Evolutionary conservation across 2,329 filamentous ascomycete genomes (phyloP).

Genomic region (Emmonsiellopsis sp.): DNA sequence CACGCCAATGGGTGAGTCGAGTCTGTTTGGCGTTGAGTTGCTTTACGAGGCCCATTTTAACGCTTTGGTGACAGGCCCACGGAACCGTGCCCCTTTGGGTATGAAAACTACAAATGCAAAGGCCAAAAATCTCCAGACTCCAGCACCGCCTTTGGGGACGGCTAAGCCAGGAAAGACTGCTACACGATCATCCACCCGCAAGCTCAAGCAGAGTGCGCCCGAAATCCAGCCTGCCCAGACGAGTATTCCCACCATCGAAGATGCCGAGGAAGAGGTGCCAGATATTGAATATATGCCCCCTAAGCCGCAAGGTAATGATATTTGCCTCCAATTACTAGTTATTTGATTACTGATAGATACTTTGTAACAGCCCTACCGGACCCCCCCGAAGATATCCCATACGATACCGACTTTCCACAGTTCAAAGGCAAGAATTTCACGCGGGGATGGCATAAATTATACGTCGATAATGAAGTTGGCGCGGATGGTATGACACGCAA

Average conservation of each 20-base stretch:
- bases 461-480: constrained; percentile 38
- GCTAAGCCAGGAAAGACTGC: constrained; percentile 56
- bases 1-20: constrained; percentile 67
- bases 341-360: constrained; percentile 27
- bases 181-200: constrained; percentile 51
- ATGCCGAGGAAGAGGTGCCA: constrained; percentile 42
- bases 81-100: constrained; percentile 71
- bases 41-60: constrained; percentile 7
- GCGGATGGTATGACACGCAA: constrained; percentile 54
- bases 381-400: constrained; percentile 35
- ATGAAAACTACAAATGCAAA: constrained; percentile 97
- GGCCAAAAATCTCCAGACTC: constrained; percentile 57
- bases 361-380: constrained; percentile 43
- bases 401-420: constrained; percentile 43
- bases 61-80: constrained; percentile 41
- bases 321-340: background rate
- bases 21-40: constrained; percentile 18
- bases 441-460: constrained; percentile 43
- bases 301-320: constrained; percentile 44
- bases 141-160: constrained; percentile 52
- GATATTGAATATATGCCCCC: constrained; percentile 90
- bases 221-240: constrained; percentile 35
- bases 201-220: constrained; percentile 41
- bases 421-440: constrained; percentile 47
- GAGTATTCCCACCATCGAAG: constrained; percentile 40